Evolutionary conservation across 2,329 filamentous ascomycete genomes (phyloP), one percentile per base, ranked within the genome.

Genomic region (Arthrobotrys sinensis): DNA sequence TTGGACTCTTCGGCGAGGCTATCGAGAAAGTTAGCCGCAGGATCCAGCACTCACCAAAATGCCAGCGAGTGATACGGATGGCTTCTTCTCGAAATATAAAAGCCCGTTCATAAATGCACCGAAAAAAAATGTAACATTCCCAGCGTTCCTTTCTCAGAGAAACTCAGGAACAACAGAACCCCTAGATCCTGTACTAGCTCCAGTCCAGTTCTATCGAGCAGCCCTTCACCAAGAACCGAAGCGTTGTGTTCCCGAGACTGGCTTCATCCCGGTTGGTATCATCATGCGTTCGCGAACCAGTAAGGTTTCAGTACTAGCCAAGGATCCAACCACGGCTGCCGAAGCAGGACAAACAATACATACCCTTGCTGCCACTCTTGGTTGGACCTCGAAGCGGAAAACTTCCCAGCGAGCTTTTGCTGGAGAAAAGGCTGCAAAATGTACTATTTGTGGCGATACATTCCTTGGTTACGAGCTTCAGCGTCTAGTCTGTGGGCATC

Each of bases 301-400:
- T 14, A 64, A 45, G 38, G 34, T 36, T 3, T 46, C 52, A 5
- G 28, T 52, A 14, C 63, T 67, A 36, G 48, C 52, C 63, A 75
- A 75, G 70, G 70, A 75, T 75, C 70, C 70, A 68, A 19, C 63
- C 32, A 75, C 70, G 24, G 52, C 70, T 14, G 52, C 62, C 19
- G 52, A 75, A 67, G 70, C 70, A 8, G 63, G 24, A 14, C 63
- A 75, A 12, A 36, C 43, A 4, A 75, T 75, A 21, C 52, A 63
- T 36, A 38, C 63, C 52, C 53, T 67, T 46, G 62, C 70, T 43
- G 7, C 40, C 8, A 8, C 70, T 6, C 43, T 78, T 7, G 66
- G 75, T n/a, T 78, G 75, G 75, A 34, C 19, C 6, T 12, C 34
- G 14, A 63, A 32, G 4, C n/a, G 40, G 6, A 57, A 48, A 19